Conservation (phyloP, 2,329 filamentous ascomycete species). For the Westerdykella ornata region DNA sequence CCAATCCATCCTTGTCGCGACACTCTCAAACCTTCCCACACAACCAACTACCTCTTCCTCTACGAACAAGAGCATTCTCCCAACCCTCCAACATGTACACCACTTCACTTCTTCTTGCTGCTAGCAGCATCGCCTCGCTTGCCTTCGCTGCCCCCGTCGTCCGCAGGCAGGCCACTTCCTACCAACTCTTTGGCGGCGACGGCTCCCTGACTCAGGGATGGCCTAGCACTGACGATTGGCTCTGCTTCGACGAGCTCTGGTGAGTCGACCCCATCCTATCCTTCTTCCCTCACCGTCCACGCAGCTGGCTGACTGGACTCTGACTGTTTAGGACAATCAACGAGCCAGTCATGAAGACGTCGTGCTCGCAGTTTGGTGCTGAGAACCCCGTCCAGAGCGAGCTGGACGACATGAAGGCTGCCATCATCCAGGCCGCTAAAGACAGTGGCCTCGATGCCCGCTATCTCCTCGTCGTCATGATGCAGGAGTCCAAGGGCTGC, state of each 20-base stretch:
- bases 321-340: slow-evolving; percentile 35
- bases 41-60: no score
- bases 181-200: slow-evolving; percentile 30
- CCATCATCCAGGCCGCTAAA: slow-evolving; percentile 30
- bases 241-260: slow-evolving; percentile 32
- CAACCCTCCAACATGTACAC: slow-evolving; percentile 21
- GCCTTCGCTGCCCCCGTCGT: slow-evolving; percentile 21
- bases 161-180: slow-evolving; percentile 6
- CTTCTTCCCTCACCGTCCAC: slow-evolving; percentile 5
- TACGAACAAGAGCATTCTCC: no score
- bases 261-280: slow-evolving; percentile 13
- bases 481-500: slow-evolving; percentile 45
- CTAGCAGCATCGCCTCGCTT: slow-evolving; percentile 22
- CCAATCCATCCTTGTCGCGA: background rate
- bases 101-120: slow-evolving; percentile 16
- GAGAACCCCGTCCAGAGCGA: slow-evolving; percentile 37
- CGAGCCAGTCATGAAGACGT: slow-evolving; percentile 28
- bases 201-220: slow-evolving; percentile 34
- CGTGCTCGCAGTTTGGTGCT: slow-evolving; percentile 32
- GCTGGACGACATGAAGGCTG: slow-evolving; percentile 33
- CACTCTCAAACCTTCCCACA: no score
- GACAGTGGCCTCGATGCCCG: slow-evolving; percentile 34
- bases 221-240: slow-evolving; percentile 32
- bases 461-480: slow-evolving; percentile 41
- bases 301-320: slow-evolving; percentile 5